Conservation (phyloP, 1,284 basidiomycete species). For the Pseudozyma thailandica region DNA sequence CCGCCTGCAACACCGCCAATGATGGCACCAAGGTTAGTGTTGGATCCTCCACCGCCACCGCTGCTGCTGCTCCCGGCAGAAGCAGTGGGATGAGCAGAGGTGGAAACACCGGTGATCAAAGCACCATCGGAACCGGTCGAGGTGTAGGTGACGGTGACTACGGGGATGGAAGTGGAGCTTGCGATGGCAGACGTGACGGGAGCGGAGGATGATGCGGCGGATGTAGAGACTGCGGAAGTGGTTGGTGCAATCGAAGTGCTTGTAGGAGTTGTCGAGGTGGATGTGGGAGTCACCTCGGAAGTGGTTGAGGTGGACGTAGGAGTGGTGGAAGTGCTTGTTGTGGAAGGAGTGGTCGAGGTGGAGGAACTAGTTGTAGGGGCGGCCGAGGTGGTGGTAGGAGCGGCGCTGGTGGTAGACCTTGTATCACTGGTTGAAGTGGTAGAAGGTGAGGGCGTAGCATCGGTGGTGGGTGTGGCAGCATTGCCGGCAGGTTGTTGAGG, state of each 20-base stretch:
- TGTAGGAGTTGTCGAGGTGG: constrained; percentile 9
- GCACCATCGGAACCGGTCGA: constrained; percentile 24
- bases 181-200: constrained; percentile 1
- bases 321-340: neutral
- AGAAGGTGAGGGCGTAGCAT: constrained; percentile 9
- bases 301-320: neutral
- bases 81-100: constrained; percentile 25
- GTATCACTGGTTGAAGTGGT: neutral
- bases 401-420: constrained; percentile 1
- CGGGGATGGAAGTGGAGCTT: constrained; percentile 14
- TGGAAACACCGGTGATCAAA: constrained; percentile 28
- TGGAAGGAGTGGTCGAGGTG: constrained; percentile 3
- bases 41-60: constrained; percentile 18
- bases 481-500: neutral
- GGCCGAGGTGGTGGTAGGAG: constrained; percentile 20
- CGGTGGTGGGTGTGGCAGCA: constrained; percentile 10
- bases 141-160: constrained; percentile 42
- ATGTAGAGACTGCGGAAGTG: constrained; percentile 9
- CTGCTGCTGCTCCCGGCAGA: neutral
- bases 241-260: constrained; percentile 12
- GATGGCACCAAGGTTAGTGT: constrained; percentile 53
- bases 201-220: constrained; percentile 12
- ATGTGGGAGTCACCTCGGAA: constrained; percentile 13
- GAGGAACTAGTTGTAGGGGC: constrained; percentile 21
- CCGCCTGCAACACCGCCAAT: constrained; percentile 58